Conservation (phyloP, 768 basidiomycete genomes). For the Amanita subjunquillea region DNA sequence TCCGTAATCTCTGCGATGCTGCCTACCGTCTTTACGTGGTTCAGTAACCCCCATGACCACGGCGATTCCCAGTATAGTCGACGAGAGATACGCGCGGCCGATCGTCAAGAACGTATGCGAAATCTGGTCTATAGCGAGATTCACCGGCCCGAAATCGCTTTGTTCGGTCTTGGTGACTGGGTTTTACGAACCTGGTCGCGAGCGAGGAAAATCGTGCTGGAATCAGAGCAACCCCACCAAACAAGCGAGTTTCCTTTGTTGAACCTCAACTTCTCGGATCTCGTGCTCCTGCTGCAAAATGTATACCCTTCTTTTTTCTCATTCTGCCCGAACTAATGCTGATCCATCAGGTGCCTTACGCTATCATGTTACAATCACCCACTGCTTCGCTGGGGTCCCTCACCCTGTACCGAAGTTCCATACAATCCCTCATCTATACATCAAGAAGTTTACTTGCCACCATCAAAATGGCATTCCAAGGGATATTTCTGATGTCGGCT, state of each 20-base stretch:
- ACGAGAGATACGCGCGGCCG: constrained; percentile 52
- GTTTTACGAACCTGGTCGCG: constrained; percentile 69
- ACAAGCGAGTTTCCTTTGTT: constrained; percentile 35
- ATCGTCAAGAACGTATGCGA: constrained; percentile 67
- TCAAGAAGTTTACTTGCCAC: constrained; percentile 54
- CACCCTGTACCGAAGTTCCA: constrained; percentile 69
- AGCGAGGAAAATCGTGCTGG: constrained; percentile 49
- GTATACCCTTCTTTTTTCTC: constrained; percentile 30
- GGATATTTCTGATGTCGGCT: constrained; percentile 79
- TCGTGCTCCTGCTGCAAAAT: constrained; percentile 59
- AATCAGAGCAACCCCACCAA: constrained; percentile 38
- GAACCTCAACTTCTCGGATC: constrained; percentile 53
- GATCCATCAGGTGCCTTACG: constrained; percentile 52
- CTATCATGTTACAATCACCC: constrained; percentile 63
- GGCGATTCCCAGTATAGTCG: constrained; percentile 36
- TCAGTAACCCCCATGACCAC: constrained; percentile 28
- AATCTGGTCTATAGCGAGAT: constrained; percentile 64
- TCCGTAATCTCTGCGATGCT: constrained; percentile 52
- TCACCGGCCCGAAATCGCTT: constrained; percentile 70
- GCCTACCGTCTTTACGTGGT: constrained; percentile 48
- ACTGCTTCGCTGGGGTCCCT: constrained; percentile 73
- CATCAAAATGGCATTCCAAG: constrained; percentile 69
- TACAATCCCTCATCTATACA: constrained; percentile 62
- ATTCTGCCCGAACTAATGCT: constrained; percentile 7
- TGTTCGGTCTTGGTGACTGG: constrained; percentile 83